These are phyloP conservation scores for Breynia disticha DNA, from an alignment of 441 rosid genomes.

Conservation along the genomic window DNA sequence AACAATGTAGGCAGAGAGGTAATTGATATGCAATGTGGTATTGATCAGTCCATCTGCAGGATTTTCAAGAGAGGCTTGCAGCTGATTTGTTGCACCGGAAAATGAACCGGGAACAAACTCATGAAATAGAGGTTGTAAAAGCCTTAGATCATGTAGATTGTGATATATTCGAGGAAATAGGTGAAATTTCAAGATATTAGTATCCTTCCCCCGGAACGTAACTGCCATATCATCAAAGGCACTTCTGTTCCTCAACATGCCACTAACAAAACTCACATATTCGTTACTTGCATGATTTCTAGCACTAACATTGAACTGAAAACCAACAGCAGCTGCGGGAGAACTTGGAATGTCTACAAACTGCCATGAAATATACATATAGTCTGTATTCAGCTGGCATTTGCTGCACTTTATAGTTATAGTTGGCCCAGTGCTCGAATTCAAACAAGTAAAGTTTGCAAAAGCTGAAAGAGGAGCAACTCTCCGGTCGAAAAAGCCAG, in stretches of 20 bases:
- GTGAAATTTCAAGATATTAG: slow-evolving; percentile 70
- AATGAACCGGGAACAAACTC: slow-evolving; percentile 79
- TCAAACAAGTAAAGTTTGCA: slow-evolving; percentile 57
- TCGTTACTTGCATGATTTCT: slow-evolving; percentile 38
- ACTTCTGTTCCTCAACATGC: slow-evolving; percentile 61
- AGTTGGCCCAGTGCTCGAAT: slow-evolving; percentile 74
- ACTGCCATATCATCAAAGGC: slow-evolving; percentile 50
- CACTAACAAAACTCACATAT: slow-evolving; percentile 73
- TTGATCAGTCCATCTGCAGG: slow-evolving; percentile 63
- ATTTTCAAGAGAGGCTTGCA: slow-evolving; percentile 62
- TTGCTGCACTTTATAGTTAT: slow-evolving; percentile 57
- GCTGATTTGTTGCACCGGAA: slow-evolving; percentile 48
- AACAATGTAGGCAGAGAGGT: slow-evolving; percentile 71
- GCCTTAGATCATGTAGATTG: slow-evolving; percentile 54
- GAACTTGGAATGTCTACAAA: slow-evolving; percentile 72
- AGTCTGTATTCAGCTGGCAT: slow-evolving; percentile 48
- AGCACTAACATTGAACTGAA: slow-evolving; percentile 63
- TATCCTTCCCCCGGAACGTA: slow-evolving; percentile 67
- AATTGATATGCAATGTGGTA: slow-evolving; percentile 67
- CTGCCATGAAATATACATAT: slow-evolving; percentile 73
- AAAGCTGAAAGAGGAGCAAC: slow-evolving; percentile 42
- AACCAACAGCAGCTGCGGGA: slow-evolving; percentile 90
- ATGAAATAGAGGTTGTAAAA: slow-evolving; percentile 83
- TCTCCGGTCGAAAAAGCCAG: slow-evolving; percentile 50
- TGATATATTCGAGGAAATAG: slow-evolving; percentile 77